Conservation (phyloP, 768 basidiomycete species). For the Daedaleopsis nitida region DNA sequence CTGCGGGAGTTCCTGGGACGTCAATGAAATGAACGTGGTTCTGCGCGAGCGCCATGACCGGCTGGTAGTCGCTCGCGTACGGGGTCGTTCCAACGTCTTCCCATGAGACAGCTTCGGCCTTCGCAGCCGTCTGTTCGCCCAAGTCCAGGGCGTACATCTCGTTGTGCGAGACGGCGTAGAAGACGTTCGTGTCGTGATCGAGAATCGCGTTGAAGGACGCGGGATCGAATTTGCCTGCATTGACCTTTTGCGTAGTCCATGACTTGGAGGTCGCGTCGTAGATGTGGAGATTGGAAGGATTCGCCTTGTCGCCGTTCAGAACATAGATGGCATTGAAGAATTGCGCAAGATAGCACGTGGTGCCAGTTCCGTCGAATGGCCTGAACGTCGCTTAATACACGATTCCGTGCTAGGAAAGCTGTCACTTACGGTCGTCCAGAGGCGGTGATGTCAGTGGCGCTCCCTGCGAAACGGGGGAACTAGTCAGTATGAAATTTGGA, state of each 20-base stretch:
- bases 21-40: slow-evolving; percentile 87
- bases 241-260: slow-evolving; percentile 77
- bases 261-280: slow-evolving; percentile 72
- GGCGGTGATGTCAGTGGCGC: slow-evolving; percentile 68
- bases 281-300: slow-evolving; percentile 73
- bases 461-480: slow-evolving; percentile 36
- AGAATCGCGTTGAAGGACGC: slow-evolving; percentile 70
- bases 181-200: slow-evolving; percentile 93
- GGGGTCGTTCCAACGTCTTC: slow-evolving; percentile 55
- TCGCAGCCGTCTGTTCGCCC: slow-evolving; percentile 61
- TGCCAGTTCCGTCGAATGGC: slow-evolving; percentile 62
- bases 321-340: slow-evolving; percentile 88
- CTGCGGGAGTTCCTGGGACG: slow-evolving; percentile 65
- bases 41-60: slow-evolving; percentile 80
- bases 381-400: slow-evolving; percentile 35
- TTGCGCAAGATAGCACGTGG: slow-evolving; percentile 77
- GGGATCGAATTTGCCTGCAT: slow-evolving; percentile 58
- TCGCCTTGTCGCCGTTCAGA: slow-evolving; percentile 72
- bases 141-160: slow-evolving; percentile 75
- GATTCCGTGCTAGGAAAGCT: not conserved
- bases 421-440: slow-evolving; percentile 73
- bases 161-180: slow-evolving; percentile 73
- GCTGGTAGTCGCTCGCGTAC: slow-evolving; percentile 57
- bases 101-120: slow-evolving; percentile 64
- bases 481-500: not conserved